phyloP scores from a whole-genome alignment of 352 stramenopile genomes.

The Globisporangium radiosum region DNA sequence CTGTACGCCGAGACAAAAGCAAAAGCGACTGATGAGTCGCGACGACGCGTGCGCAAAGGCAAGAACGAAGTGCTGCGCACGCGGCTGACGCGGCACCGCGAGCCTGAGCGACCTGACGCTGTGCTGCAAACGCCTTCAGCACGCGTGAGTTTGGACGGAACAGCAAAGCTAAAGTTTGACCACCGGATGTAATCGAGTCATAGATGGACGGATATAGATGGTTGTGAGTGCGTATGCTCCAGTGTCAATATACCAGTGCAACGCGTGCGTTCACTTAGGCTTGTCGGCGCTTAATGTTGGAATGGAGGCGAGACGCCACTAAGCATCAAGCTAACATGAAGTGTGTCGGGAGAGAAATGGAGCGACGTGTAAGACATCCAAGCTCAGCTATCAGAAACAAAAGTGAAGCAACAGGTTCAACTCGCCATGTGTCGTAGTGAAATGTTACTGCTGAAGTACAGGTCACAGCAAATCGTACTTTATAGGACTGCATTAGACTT shows the following conservation, averaged over 20 bases:
- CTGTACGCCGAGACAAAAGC: slow-evolving; percentile 8
- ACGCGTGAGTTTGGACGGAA: slow-evolving; percentile 16
- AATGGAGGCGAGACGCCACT: background rate
- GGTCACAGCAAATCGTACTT: no score
- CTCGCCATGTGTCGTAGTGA: no score
- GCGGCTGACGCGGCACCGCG: slow-evolving; percentile 23
- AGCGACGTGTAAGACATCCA: no score
- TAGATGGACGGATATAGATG: background rate
- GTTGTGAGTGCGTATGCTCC: background rate
- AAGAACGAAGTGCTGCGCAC: slow-evolving; percentile 31
- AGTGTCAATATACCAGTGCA: background rate
- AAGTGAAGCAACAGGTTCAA: no score
- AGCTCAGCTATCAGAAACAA: no score
- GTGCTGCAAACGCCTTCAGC: slow-evolving; percentile 20
- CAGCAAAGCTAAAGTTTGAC: slow-evolving; percentile 20
- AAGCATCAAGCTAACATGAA: background rate
- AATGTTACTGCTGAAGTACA: background rate
- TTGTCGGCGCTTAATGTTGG: no score
- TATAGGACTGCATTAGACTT: no score
- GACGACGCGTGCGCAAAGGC: slow-evolving; percentile 19
- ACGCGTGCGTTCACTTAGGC: background rate
- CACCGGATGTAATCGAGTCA: slow-evolving; percentile 3
- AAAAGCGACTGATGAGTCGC: slow-evolving; percentile 12
- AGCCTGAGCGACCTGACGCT: slow-evolving; percentile 14
- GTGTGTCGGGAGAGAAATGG: no score